Conservation (phyloP, 2,329 filamentous ascomycete species). For the Colletotrichum abscissum region DNA sequence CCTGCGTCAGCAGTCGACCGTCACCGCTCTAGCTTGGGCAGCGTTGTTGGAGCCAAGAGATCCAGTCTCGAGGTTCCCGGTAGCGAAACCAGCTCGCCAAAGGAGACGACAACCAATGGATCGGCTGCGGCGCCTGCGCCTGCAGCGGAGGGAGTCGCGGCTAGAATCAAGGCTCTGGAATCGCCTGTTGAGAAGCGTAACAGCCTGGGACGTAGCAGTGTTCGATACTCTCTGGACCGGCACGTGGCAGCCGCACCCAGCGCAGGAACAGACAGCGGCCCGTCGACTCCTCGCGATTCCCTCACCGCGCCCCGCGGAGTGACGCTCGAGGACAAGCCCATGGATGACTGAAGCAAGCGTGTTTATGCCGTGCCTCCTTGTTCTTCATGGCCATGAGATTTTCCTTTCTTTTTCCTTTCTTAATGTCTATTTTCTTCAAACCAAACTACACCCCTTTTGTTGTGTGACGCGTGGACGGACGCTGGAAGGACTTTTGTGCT, state of each 20-base stretch:
- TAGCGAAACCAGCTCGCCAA: slow-evolving; percentile 55
- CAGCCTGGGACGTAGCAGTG: slow-evolving; percentile 67
- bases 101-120: slow-evolving; percentile 57
- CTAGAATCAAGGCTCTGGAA: slow-evolving; percentile 37
- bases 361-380: background rate
- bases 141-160: slow-evolving; percentile 28
- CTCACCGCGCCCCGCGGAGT: slow-evolving; percentile 52
- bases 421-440: slow-evolving; percentile 32
- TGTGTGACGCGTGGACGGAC: slow-evolving; percentile 24
- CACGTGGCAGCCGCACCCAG: slow-evolving; percentile 54
- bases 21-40: slow-evolving; percentile 62
- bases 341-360: slow-evolving; percentile 56
- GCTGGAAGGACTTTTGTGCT: slow-evolving; percentile 8
- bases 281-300: slow-evolving; percentile 39
- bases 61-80: slow-evolving; percentile 86
- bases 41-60: slow-evolving; percentile 64
- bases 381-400: background rate
- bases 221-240: slow-evolving; percentile 62
- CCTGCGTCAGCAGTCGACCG: slow-evolving; percentile 61
- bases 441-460: slow-evolving; percentile 2
- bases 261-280: slow-evolving; percentile 33
- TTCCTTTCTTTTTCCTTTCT: slow-evolving; percentile 25
- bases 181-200: slow-evolving; percentile 69
- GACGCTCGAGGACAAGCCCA: slow-evolving; percentile 63
- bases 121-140: slow-evolving; percentile 36